A percentile compares a stretch with the other conserved stretches of the same genome.
Conservation (phyloP, 176 grass and related monocot species). For the Oryza rufipogon region DNA sequence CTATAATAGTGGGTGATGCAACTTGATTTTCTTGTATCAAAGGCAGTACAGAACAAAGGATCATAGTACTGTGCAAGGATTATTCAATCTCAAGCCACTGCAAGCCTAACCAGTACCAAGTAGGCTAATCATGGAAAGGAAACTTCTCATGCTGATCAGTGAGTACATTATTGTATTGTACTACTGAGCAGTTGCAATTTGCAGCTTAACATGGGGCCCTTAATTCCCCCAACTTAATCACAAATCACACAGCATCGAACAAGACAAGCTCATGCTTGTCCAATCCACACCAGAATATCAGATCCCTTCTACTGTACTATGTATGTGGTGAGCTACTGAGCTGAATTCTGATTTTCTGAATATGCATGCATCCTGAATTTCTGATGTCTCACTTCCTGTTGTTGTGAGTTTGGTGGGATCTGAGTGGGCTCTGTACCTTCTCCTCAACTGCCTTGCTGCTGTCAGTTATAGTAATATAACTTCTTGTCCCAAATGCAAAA, state of each 20-base stretch:
- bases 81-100: not conserved
- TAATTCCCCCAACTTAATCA: conserved; percentile 2
- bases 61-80: conserved; percentile 22
- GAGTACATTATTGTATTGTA: not conserved
- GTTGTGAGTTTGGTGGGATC: not conserved
- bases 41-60: not conserved
- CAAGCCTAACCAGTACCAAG: not conserved
- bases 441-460: conserved; percentile 28
- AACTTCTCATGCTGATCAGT: conserved; percentile 7
- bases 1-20: not conserved
- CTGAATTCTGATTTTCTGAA: not conserved
- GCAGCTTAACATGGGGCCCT: not conserved
- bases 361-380: not conserved
- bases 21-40: not conserved
- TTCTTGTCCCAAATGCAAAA: conserved; percentile 2
- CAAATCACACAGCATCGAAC: not conserved
- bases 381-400: not conserved
- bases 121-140: conserved; percentile 16
- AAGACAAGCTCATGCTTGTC: not conserved
- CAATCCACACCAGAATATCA: not conserved
- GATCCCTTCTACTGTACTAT: conserved; percentile 6
- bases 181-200: conserved; percentile 16
- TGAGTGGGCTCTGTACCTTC: not conserved
- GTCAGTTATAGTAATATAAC: conserved; percentile 10
- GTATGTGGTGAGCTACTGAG: not conserved